Percentiles rank a stretch among this genome's conserved stretches.
phyloP scores from a whole-genome alignment of 768 basidiomycete species.

The Termitomyces sp. region DNA sequence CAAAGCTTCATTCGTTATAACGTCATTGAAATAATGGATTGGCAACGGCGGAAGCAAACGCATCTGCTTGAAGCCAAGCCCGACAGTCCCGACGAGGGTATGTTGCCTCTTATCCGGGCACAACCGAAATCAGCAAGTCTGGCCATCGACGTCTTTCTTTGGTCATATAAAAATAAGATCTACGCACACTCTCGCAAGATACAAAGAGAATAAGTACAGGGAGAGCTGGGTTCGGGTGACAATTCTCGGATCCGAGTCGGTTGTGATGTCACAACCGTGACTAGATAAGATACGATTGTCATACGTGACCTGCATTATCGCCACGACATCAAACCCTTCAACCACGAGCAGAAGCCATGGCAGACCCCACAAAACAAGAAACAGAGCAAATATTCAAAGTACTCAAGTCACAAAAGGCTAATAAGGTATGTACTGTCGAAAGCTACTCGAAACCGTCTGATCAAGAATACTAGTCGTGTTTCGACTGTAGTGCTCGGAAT shows the following conservation, averaged over 20 bases:
- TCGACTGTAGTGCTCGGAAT: constrained; percentile 93
- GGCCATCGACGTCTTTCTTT: too few species aligned
- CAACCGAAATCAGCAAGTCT: too few species aligned
- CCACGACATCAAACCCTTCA: constrained; percentile 27
- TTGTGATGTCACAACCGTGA: not conserved
- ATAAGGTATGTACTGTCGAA: constrained; percentile 50
- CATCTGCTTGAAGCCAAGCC: too few species aligned
- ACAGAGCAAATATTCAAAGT: constrained; percentile 83
- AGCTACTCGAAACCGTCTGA: not conserved
- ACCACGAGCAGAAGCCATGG: constrained; percentile 36
- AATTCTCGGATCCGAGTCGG: too few species aligned
- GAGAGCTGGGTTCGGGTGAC: too few species aligned
- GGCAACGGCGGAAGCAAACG: too few species aligned
- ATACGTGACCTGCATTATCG: constrained; percentile 10
- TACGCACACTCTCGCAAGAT: too few species aligned
- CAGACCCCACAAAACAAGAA: constrained; percentile 79
- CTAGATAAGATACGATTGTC: constrained; percentile 12
- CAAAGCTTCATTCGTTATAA: not conserved
- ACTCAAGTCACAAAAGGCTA: constrained; percentile 79
- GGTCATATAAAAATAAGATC: too few species aligned
- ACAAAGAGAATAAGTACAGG: too few species aligned
- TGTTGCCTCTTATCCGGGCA: too few species aligned
- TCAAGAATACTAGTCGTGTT: constrained; percentile 47
- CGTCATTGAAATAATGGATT: too few species aligned
- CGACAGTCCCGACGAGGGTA: too few species aligned